Conservation (phyloP, 768 basidiomycete genomes). For the Chalciporus pseudorubinellus region DNA sequence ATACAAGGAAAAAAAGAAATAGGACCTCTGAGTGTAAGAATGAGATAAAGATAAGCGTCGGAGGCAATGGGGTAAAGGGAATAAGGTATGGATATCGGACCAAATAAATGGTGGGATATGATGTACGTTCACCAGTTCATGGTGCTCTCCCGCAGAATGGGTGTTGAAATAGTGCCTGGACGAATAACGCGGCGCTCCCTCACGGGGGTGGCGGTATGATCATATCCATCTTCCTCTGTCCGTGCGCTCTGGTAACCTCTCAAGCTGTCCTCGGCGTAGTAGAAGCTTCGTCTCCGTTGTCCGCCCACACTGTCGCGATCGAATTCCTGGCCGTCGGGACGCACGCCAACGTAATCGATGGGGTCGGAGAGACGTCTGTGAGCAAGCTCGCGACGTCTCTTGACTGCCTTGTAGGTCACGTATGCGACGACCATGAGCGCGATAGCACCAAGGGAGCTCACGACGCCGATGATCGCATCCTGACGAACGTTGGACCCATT, state of each 20-base stretch:
- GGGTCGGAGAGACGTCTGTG: conserved; percentile 73
- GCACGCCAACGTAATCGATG: conserved; percentile 36
- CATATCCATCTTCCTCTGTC: conserved; percentile 37
- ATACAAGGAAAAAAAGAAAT: conserved; percentile 10
- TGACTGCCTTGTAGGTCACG: conserved; percentile 67
- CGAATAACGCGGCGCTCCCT: conserved; percentile 58
- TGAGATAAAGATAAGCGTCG: not conserved
- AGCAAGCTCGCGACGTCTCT: conserved; percentile 62
- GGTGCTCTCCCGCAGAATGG: conserved; percentile 76
- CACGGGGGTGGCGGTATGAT: conserved; percentile 37
- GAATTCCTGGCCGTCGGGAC: conserved; percentile 69
- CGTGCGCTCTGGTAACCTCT: conserved; percentile 50
- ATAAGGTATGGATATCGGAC: conserved; percentile 1
- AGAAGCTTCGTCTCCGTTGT: conserved; percentile 74
- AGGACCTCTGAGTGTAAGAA: conserved; percentile 1
- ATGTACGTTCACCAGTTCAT: conserved; percentile 71
- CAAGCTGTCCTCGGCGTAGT: conserved; percentile 83
- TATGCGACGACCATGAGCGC: conserved; percentile 69
- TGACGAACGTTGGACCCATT: conserved; percentile 47
- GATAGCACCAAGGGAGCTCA: conserved; percentile 76
- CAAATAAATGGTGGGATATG: not conserved
- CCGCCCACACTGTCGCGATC: conserved; percentile 76
- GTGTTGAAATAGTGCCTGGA: conserved; percentile 68
- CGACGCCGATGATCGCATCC: conserved; percentile 90
- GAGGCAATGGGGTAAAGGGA: not conserved